Conservation (phyloP, 768 basidiomycete species). For the Serpula lacrymans region DNA sequence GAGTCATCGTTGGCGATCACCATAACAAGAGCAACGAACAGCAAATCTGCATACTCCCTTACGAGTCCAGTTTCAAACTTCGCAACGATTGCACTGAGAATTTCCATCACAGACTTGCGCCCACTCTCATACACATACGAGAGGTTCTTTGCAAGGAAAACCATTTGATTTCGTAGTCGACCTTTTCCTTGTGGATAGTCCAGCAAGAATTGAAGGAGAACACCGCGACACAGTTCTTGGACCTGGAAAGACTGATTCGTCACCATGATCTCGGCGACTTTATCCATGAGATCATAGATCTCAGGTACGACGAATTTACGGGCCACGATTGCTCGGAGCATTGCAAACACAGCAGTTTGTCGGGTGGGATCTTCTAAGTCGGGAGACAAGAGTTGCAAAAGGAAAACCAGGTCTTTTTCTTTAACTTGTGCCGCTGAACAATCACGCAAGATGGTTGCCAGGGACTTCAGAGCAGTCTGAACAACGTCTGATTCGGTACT, state of each 20-base stretch:
- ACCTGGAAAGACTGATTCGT: constrained; percentile 89
- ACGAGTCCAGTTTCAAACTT: constrained; percentile 81
- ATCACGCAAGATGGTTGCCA: constrained; percentile 89
- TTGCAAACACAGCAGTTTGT: constrained; percentile 81
- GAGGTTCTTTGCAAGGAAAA: constrained; percentile 88
- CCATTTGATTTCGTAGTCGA: constrained; percentile 82
- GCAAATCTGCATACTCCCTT: constrained; percentile 77
- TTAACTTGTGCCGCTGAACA: constrained; percentile 76
- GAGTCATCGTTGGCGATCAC: constrained; percentile 94
- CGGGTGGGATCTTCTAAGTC: constrained; percentile 88
- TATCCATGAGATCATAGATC: constrained; percentile 96
- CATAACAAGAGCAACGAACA: constrained; percentile 91
- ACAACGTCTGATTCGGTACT: constrained; percentile 88
- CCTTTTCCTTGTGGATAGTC: constrained; percentile 97
- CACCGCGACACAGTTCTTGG: constrained; percentile 86
- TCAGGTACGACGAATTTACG: constrained; percentile 93
- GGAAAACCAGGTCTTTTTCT: constrained; percentile 83
- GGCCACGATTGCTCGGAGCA: constrained; percentile 87
- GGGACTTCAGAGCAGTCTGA: constrained; percentile 82
- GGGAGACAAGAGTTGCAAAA: constrained; percentile 82
- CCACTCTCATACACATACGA: constrained; percentile 90
- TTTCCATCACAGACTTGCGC: constrained; percentile 88
- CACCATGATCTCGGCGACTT: constrained; percentile 87
- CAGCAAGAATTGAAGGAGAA: constrained; percentile 89
- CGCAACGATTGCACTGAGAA: constrained; percentile 76